phyloP scores from a whole-genome alignment of 179 eudicot species.

The Corrigiola litoralis region DNA sequence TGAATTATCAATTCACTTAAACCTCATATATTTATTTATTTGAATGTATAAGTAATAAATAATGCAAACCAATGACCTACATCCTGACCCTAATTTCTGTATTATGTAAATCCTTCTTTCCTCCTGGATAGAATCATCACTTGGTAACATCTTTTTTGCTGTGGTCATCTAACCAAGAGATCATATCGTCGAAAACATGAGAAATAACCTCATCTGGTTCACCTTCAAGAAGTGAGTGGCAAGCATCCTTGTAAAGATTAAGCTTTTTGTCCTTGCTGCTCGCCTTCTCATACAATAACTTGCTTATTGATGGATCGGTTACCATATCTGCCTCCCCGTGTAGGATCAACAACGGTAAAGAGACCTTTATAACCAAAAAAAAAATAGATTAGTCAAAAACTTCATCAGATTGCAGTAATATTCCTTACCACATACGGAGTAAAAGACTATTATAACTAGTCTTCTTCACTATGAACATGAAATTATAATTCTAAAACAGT shows the following conservation, averaged over 20 bases:
- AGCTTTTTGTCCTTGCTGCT: constrained; percentile 80
- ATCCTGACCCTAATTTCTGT: neutral
- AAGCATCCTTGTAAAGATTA: constrained; percentile 62
- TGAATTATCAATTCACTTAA: neutral
- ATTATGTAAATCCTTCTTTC: neutral
- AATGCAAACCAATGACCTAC: neutral
- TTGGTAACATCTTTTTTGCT: constrained; percentile 2
- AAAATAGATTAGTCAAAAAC: neutral
- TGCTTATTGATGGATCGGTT: constrained; percentile 91
- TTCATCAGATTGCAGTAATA: constrained; percentile 1
- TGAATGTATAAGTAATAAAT: constrained; percentile 9
- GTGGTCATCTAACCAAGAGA: constrained; percentile 79
- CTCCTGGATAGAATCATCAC: neutral
- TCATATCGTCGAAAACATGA: constrained; percentile 59
- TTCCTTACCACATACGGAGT: neutral
- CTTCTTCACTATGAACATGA: neutral
- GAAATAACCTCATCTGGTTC: constrained; percentile 78
- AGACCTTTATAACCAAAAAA: constrained; percentile 37
- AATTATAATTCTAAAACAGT: neutral
- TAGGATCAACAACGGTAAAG: constrained; percentile 79
- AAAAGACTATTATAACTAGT: neutral
- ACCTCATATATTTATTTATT: neutral
- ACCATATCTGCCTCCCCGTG: constrained; percentile 84
- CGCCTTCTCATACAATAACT: constrained; percentile 77
- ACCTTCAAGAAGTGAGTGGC: constrained; percentile 89